phyloP scores from a whole-genome alignment of 371 early-diverging fungal species.

The Mortierella sp. region DNA sequence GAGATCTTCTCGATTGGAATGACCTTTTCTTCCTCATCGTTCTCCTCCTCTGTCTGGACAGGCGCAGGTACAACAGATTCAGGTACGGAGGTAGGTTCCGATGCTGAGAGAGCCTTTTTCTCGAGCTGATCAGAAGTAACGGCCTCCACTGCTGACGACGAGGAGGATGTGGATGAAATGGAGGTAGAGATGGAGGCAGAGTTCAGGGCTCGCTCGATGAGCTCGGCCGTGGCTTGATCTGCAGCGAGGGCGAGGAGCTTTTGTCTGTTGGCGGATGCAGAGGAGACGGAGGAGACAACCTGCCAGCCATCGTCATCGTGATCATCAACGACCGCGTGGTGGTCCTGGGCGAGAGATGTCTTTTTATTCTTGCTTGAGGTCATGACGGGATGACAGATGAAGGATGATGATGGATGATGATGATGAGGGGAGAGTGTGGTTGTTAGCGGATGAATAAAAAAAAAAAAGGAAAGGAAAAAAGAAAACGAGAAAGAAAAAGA shows the following conservation, averaged over 20 bases:
- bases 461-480: background rate
- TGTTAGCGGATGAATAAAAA: background rate
- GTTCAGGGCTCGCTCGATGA: background rate
- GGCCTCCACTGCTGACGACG: background rate
- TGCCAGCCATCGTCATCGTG: slow-evolving; percentile 56
- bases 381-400: background rate
- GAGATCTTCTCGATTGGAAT: slow-evolving; percentile 34
- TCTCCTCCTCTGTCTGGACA: background rate
- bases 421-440: background rate
- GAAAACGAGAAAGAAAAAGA: background rate
- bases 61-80: background rate
- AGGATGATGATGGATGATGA: background rate
- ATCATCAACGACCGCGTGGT: slow-evolving; percentile 24
- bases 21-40: too few relatives aligned
- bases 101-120: background rate
- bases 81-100: background rate
- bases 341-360: background rate
- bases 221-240: background rate
- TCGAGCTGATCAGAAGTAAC: background rate
- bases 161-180: background rate
- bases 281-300: slow-evolving; percentile 44
- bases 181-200: background rate
- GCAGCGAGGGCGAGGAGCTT: background rate
- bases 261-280: slow-evolving; percentile 23
- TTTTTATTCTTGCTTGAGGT: slow-evolving; percentile 10